Percentiles rank a stretch among this genome's conserved stretches.
Evolutionary conservation across 2,329 filamentous ascomycete species (phyloP).

Genomic region (Neurospora sp.): DNA sequence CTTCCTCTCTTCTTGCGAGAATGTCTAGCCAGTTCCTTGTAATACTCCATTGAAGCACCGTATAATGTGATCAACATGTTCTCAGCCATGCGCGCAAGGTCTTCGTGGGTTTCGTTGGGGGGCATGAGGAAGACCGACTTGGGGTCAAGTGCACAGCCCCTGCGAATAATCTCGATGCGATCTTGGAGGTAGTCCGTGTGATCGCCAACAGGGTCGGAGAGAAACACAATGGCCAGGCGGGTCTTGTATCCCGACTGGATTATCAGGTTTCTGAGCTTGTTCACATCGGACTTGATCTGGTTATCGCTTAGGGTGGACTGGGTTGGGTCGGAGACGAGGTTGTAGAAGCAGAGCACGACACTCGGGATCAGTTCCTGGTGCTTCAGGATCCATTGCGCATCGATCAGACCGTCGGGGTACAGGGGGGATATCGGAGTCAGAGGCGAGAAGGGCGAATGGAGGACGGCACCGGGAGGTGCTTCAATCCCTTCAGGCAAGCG

Average conservation of each 20-base stretch:
- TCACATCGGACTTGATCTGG: constrained; percentile 79
- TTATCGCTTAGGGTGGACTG: constrained; percentile 74
- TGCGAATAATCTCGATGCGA: constrained; percentile 67
- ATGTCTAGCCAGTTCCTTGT: constrained; percentile 88
- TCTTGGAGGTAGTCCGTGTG: constrained; percentile 49
- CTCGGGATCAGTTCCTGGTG: constrained; percentile 79
- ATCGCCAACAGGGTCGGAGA: constrained; percentile 53
- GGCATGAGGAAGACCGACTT: constrained; percentile 82
- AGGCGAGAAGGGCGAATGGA: constrained; percentile 88
- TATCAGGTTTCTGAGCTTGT: constrained; percentile 60
- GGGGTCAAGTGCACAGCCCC: constrained; percentile 67
- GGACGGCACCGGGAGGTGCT: constrained; percentile 37
- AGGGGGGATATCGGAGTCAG: constrained; percentile 72
- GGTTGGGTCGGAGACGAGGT: constrained; percentile 61
- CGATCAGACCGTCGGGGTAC: constrained; percentile 83
- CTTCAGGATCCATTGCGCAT: constrained; percentile 75
- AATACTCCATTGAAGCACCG: constrained; percentile 73
- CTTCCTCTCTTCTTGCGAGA: constrained; percentile 77
- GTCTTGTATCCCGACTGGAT: constrained; percentile 64
- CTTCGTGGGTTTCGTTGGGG: constrained; percentile 57
- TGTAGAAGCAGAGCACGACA: constrained; percentile 71
- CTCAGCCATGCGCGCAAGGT: constrained; percentile 63
- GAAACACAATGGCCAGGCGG: constrained; percentile 64
- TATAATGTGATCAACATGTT: constrained; percentile 66
- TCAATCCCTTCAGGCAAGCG: constrained; percentile 42